These are phyloP conservation scores for Cyberlindnera saturnus DNA, from an alignment of 805 yeast species.

Conservation along the genomic window DNA sequence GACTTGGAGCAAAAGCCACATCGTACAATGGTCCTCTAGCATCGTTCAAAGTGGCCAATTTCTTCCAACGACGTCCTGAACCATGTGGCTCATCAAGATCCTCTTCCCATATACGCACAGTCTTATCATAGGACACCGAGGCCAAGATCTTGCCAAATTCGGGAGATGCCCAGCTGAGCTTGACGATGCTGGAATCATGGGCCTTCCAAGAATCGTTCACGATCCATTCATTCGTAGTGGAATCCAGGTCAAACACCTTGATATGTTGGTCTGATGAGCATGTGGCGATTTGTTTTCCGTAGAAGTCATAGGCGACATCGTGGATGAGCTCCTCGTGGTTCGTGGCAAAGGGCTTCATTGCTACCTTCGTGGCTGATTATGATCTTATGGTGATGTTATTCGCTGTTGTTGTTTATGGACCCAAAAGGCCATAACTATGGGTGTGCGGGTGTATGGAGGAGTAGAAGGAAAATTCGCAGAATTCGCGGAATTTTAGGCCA, in stretches of 20 bases:
- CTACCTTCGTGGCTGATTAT: slow-evolving; percentile 1
- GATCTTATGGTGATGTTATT: background rate
- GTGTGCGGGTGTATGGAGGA: background rate
- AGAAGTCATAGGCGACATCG: slow-evolving; percentile 87
- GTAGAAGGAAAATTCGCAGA: background rate
- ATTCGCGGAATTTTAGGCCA: too few relatives aligned
- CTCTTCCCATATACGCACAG: slow-evolving; percentile 89
- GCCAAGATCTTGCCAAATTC: slow-evolving; percentile 86
- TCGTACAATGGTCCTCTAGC: slow-evolving; percentile 85
- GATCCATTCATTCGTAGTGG: slow-evolving; percentile 68
- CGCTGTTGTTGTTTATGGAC: too few relatives aligned
- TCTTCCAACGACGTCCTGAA: slow-evolving; percentile 81
- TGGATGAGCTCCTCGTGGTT: slow-evolving; percentile 93
- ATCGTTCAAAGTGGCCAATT: slow-evolving; percentile 73
- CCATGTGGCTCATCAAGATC: slow-evolving; percentile 68
- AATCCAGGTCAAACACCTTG: slow-evolving; percentile 76
- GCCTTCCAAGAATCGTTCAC: slow-evolving; percentile 91
- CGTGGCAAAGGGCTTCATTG: slow-evolving; percentile 69
- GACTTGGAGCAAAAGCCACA: slow-evolving; percentile 84
- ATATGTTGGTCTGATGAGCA: slow-evolving; percentile 93
- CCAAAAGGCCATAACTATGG: background rate
- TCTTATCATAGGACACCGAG: slow-evolving; percentile 84
- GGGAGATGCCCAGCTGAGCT: slow-evolving; percentile 90
- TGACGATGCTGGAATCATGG: slow-evolving; percentile 82
- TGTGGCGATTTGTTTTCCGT: slow-evolving; percentile 89